These are phyloP conservation scores for Helicocarpus griseus DNA, from an alignment of 2,329 filamentous ascomycete species.

Conservation along the genomic window DNA sequence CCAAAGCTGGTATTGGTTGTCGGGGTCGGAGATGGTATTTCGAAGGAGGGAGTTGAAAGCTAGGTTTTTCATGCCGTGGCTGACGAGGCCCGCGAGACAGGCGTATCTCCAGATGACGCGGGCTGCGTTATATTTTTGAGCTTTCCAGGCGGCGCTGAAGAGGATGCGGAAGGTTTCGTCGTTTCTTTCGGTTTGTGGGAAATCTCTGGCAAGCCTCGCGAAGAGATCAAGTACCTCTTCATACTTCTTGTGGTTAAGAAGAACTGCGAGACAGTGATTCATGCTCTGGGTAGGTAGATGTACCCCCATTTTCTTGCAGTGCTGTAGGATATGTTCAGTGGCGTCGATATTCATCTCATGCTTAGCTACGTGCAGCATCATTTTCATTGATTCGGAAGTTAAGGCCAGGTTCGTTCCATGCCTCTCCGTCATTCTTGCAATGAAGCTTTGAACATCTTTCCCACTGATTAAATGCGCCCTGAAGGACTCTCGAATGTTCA, in stretches of 20 bases:
- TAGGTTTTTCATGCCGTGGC: conserved; percentile 23
- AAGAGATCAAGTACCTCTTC: conserved; percentile 13
- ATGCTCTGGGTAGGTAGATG: conserved; percentile 20
- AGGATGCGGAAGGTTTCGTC: conserved; percentile 26
- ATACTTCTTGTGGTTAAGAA: conserved; percentile 16
- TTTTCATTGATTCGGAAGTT: conserved; percentile 24
- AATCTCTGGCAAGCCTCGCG: conserved; percentile 7
- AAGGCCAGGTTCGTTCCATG: conserved; percentile 32
- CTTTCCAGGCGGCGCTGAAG: conserved; percentile 33
- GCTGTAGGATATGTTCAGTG: conserved; percentile 21
- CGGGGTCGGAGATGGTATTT: conserved; percentile 13
- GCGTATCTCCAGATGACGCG: conserved; percentile 41
- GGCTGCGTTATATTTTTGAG: conserved; percentile 31
- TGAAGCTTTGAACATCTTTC: conserved; percentile 25
- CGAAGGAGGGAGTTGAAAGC: conserved; percentile 24
- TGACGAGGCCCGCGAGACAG: conserved; percentile 29
- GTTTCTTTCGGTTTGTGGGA: conserved; percentile 8
- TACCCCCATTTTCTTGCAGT: conserved; percentile 22
- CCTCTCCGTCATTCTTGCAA: conserved; percentile 27
- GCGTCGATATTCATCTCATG: conserved; percentile 18
- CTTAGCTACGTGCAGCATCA: conserved; percentile 27
- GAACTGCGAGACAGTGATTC: conserved; percentile 21
- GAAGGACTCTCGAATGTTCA: conserved; percentile 26
- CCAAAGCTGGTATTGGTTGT: conserved; percentile 4
- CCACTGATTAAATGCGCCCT: conserved; percentile 24